phyloP scores from a whole-genome alignment of 2,329 filamentous ascomycete genomes.

The Gliomastix tumulicola region DNA sequence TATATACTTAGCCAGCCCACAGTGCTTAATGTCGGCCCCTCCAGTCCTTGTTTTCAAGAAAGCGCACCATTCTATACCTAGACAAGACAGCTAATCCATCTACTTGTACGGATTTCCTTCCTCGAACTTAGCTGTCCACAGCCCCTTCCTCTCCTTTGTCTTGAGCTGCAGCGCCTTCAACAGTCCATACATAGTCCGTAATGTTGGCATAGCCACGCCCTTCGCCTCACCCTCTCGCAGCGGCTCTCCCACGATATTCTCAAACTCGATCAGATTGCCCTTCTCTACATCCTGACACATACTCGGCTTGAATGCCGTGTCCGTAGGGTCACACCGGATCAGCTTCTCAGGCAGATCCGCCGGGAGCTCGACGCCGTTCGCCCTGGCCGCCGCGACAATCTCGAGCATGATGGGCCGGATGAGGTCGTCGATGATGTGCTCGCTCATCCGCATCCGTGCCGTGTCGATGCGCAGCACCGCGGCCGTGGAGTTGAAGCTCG shows the following conservation, averaged over 20 bases:
- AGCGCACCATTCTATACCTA: no score
- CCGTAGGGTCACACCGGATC: conserved; percentile 40
- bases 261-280: conserved; percentile 30
- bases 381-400: conserved; percentile 36
- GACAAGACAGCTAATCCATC: no score
- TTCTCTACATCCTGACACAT: conserved; percentile 48
- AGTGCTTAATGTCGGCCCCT: no score
- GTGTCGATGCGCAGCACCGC: conserved; percentile 44
- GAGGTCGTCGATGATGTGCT: conserved; percentile 34
- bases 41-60: no score
- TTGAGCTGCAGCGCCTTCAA: conserved; percentile 39
- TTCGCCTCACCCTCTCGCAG: conserved; percentile 34
- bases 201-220: conserved; percentile 39
- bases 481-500: conserved; percentile 44
- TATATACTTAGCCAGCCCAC: no score
- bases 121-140: conserved; percentile 12
- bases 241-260: conserved; percentile 46
- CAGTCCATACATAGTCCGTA: conserved; percentile 39
- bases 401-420: conserved; percentile 47
- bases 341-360: conserved; percentile 34
- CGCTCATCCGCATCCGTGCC: conserved; percentile 36
- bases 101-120: conserved; percentile 14
- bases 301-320: conserved; percentile 41
- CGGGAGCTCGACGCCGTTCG: conserved; percentile 30
- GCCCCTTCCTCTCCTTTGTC: conserved; percentile 33